Evolutionary conservation across 495 filamentous ascomycete genomes (phyloP), one percentile per base, ranked within the genome.

Genomic region (Cryomyces antarcticus): DNA sequence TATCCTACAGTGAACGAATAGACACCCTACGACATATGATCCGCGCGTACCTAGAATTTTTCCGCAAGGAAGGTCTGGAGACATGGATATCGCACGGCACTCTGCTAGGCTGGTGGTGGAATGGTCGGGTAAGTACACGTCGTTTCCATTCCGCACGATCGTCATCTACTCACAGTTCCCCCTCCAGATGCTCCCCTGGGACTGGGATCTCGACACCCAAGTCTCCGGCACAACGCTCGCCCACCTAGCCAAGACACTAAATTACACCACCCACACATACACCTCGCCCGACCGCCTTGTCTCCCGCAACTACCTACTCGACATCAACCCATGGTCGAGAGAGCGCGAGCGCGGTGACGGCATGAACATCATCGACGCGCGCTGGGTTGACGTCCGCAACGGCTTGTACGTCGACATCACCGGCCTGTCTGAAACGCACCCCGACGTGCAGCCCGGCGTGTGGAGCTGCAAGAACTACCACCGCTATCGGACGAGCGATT

Each of bases 71-170:
- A 29, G 67, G 70, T 0, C 57, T 83, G 44, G 79, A 85, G 54
- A 86, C 83, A 4, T 93, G 84, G 84, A 75, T 93, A 48, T 80
- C 82, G 31, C 84, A 93, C 58, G 84, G 84, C 24, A 87, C 83
- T 11, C 63, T 93, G 38, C 60, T 93, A 39, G 84, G 84, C 9
- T 93, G 83, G 83, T 89, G 81, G 80, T 93, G 84, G 84, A 87
- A 84, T 52, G 79, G 75, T 12, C 71, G 71, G 59, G 72, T 75
- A 56, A 17, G 49, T 39, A 28, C 7, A 10, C 10, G 11, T 10
- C 5, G 7, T 9, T 12, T 11, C 30, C 12, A 5, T 5, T 30
- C 11, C 30, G 33, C 13, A 9, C 34, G 29, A 33, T n/a, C 33
- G 7, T 37, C 31, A 6, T 38, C 33, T 37, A 7, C 35, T 37